A percentile compares a stretch with the other conserved stretches of the same genome.
Conservation (phyloP, 768 basidiomycete species). For the Leccinellum albellum region DNA sequence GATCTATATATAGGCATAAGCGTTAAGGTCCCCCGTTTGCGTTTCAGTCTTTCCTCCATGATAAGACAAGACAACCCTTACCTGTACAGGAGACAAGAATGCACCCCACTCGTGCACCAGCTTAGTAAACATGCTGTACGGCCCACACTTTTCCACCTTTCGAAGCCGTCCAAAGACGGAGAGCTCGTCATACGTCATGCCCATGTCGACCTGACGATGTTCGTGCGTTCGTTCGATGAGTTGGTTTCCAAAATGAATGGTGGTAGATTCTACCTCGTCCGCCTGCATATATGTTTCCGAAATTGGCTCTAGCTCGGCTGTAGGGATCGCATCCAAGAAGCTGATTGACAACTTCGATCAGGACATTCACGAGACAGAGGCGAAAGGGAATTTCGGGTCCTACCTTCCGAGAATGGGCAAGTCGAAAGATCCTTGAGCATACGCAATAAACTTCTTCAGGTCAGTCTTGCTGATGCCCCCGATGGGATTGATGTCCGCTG, state of each 20-base stretch:
- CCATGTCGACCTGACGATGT: constrained; percentile 81
- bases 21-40: neutral
- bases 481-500: constrained; percentile 97
- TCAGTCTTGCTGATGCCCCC: constrained; percentile 98
- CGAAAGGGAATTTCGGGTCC: constrained; percentile 4
- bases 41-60: neutral
- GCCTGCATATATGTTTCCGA: constrained; percentile 92
- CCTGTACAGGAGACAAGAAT: constrained; percentile 78
- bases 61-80: constrained; percentile 22
- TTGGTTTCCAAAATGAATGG: neutral
- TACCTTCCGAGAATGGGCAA: constrained; percentile 81
- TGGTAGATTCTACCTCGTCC: constrained; percentile 67
- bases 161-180: constrained; percentile 90
- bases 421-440: constrained; percentile 73
- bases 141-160: constrained; percentile 96
- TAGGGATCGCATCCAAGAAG: constrained; percentile 88
- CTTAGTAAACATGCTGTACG: constrained; percentile 97
- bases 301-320: constrained; percentile 94
- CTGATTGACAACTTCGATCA: constrained; percentile 36
- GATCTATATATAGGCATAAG: constrained; percentile 42
- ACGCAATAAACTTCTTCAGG: constrained; percentile 91
- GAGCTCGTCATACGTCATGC: constrained; percentile 98
- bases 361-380: neutral
- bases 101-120: constrained; percentile 91
- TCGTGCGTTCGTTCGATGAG: neutral